Evolutionary conservation across 805 yeast genomes (phyloP).

Genomic region (Scheffersomyces ergatensis): DNA sequence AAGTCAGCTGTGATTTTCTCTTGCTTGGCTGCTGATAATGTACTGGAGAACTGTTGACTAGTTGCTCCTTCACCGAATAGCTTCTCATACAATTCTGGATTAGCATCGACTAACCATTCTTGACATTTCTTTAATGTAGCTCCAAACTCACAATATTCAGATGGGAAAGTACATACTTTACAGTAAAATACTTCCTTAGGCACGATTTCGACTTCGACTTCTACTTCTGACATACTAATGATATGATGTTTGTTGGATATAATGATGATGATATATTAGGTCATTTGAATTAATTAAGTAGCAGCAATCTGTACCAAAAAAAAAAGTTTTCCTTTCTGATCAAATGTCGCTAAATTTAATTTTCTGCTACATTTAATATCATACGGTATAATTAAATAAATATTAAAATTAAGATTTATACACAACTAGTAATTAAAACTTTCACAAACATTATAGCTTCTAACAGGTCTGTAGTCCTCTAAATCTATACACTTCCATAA

Average conservation of each 20-base stretch:
- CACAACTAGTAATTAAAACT: background rate
- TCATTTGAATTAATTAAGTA: too few species aligned
- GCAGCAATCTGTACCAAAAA: too few species aligned
- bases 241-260: too few species aligned
- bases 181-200: slow-evolving; percentile 59
- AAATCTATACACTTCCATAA: slow-evolving; percentile 65
- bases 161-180: slow-evolving; percentile 80
- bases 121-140: slow-evolving; percentile 78
- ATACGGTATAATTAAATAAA: background rate
- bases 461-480: slow-evolving; percentile 60
- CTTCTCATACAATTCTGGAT: slow-evolving; percentile 54
- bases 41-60: slow-evolving; percentile 38
- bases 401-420: background rate
- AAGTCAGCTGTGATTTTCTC: slow-evolving; percentile 79
- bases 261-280: too few species aligned
- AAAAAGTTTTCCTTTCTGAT: too few species aligned
- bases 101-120: slow-evolving; percentile 66
- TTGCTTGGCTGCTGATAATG: slow-evolving; percentile 70
- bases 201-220: slow-evolving; percentile 5
- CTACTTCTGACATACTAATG: too few species aligned
- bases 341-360: too few species aligned
- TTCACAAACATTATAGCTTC: slow-evolving; percentile 33
- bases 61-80: slow-evolving; percentile 62
- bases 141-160: slow-evolving; percentile 91
- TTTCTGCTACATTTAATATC: background rate